phyloP scores from a whole-genome alignment of 108 stramenopile genomes.

The Seminavis robusta region DNA sequence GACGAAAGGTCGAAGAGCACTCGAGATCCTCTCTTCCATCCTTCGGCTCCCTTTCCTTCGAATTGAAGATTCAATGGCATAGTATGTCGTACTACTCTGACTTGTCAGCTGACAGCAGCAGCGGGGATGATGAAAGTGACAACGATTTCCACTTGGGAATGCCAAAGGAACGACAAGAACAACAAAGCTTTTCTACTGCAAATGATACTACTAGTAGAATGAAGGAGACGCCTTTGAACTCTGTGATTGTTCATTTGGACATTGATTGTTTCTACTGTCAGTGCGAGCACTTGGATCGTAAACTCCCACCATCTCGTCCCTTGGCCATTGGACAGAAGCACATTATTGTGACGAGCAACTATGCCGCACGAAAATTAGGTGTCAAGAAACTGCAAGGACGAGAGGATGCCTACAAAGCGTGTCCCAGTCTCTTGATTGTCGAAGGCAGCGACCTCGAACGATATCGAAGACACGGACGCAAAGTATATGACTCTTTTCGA shows the following conservation, averaged over 20 bases:
- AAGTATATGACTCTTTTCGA: constrained; percentile 50
- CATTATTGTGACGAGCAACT: constrained; percentile 63
- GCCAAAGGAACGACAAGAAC: not conserved
- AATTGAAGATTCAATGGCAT: too few relatives aligned
- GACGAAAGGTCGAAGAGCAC: too few relatives aligned
- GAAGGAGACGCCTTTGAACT: too few relatives aligned
- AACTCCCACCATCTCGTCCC: constrained; percentile 20
- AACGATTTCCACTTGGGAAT: not conserved
- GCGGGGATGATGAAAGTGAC: not conserved
- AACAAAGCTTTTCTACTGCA: not conserved
- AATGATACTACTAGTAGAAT: too few relatives aligned
- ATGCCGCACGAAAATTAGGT: constrained; percentile 42
- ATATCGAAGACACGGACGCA: constrained; percentile 37
- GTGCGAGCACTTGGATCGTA: constrained; percentile 50
- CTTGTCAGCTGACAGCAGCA: not conserved
- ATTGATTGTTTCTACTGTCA: constrained; percentile 69
- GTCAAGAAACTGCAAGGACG: constrained; percentile 44
- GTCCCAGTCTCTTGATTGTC: constrained; percentile 50
- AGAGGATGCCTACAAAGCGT: constrained; percentile 26
- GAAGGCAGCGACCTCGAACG: constrained; percentile 51
- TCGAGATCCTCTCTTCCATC: too few relatives aligned
- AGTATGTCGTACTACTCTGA: not conserved
- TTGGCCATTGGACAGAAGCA: constrained; percentile 68
- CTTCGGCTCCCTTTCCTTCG: too few relatives aligned
- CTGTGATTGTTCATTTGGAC: constrained; percentile 58